A percentile compares a stretch with the other conserved stretches of the same genome.
Evolutionary conservation across 1,139 yeast species (phyloP).

Genomic region (Casaregolazyma suthepensis): DNA sequence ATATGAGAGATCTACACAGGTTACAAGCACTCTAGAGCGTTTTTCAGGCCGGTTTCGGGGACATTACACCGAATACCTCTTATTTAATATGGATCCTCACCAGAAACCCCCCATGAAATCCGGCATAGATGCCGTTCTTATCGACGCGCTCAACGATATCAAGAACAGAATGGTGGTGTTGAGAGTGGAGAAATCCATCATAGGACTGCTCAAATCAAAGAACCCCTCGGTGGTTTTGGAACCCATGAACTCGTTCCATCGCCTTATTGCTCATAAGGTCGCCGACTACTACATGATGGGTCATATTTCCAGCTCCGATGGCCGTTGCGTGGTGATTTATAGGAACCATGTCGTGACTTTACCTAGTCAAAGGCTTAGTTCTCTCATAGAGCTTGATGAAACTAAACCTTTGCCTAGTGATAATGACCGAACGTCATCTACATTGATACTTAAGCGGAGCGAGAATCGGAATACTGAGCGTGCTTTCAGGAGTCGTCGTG

Average conservation of each 20-base stretch:
- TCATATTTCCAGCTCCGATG: constrained; percentile 45
- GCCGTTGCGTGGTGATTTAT: constrained; percentile 41
- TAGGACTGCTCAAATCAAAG: constrained; percentile 30
- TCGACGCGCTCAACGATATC: constrained; percentile 41
- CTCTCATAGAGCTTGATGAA: background rate
- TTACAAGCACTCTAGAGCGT: background rate
- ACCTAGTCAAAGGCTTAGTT: constrained; percentile 1
- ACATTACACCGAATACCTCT: background rate
- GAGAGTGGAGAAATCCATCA: constrained; percentile 46
- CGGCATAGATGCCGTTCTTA: constrained; percentile 28
- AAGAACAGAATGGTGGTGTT: constrained; percentile 49
- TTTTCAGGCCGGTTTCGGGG: background rate
- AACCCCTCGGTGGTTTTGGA: constrained; percentile 42
- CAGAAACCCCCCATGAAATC: background rate
- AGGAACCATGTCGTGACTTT: constrained; percentile 15
- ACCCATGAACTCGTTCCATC: constrained; percentile 59
- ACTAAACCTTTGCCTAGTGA: background rate
- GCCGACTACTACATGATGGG: constrained; percentile 61
- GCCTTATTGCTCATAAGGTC: constrained; percentile 60
- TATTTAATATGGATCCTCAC: background rate
- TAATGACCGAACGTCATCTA: background rate
- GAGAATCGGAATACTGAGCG: background rate
- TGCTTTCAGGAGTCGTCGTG: background rate
- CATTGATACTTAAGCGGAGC: background rate
- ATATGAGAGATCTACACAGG: background rate